Conservation (phyloP, 2,329 filamentous ascomycete genomes). For the Penicillium sclerotiorum region DNA sequence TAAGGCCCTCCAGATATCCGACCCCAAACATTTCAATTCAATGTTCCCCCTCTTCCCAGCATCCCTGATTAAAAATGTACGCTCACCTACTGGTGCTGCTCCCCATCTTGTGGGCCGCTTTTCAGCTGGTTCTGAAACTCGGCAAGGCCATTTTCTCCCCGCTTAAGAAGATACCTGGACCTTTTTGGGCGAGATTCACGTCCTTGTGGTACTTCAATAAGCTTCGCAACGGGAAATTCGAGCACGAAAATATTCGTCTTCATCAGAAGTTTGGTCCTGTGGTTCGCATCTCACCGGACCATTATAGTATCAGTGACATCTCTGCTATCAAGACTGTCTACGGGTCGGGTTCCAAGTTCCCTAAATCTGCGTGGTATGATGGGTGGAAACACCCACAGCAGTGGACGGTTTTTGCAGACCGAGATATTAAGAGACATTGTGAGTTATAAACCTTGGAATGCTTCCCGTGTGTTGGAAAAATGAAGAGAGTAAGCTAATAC, state of each 20-base stretch:
- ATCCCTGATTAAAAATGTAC: too few species aligned
- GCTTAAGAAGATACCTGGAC: constrained; percentile 48
- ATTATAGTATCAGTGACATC: constrained; percentile 51
- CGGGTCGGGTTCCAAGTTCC: constrained; percentile 42
- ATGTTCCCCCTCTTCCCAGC: background rate
- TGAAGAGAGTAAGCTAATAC: too few species aligned
- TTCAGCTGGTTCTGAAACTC: constrained; percentile 21
- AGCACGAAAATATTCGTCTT: constrained; percentile 43
- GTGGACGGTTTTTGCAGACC: constrained; percentile 38
- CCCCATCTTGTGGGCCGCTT: constrained; percentile 11
- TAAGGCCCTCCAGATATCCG: too few species aligned
- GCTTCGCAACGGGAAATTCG: constrained; percentile 41
- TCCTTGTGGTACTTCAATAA: constrained; percentile 48
- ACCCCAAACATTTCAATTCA: background rate
- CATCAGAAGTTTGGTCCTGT: constrained; percentile 47
- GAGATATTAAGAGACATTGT: constrained; percentile 43
- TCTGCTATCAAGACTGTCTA: constrained; percentile 48
- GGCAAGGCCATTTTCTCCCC: constrained; percentile 34
- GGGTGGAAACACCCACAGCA: constrained; percentile 34
- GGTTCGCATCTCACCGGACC: constrained; percentile 53
- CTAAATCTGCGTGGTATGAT: constrained; percentile 43
- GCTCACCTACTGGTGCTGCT: constrained; percentile 18
- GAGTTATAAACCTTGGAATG: background rate
- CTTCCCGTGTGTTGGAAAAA: background rate
- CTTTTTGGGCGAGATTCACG: constrained; percentile 49